phyloP scores from a whole-genome alignment of 495 filamentous ascomycete genomes.

The Annulohypoxylon moriforme region DNA sequence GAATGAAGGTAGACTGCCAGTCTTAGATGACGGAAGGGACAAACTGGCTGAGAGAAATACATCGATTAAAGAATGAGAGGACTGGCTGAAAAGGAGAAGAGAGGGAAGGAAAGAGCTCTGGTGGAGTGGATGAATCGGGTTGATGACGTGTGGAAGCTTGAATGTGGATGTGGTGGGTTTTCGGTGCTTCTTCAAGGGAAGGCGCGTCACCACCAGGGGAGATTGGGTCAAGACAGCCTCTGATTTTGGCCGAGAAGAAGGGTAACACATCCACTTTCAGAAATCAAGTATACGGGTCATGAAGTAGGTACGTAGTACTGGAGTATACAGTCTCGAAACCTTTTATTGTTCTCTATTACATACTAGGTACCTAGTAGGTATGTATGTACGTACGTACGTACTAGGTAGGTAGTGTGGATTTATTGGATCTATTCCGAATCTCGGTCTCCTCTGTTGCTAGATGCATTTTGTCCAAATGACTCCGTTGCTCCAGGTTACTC shows the following conservation, averaged over 20 bases:
- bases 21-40: conserved; percentile 6
- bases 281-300: conserved; percentile 40
- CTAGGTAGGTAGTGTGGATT: too few species aligned
- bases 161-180: conserved; percentile 1
- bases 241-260: conserved; percentile 38
- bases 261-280: conserved; percentile 39
- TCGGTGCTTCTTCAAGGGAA: conserved; percentile 32
- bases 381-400: too few species aligned
- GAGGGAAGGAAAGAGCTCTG: neutral
- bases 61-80: conserved; percentile 28
- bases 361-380: too few species aligned
- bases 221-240: conserved; percentile 44
- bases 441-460: conserved; percentile 2
- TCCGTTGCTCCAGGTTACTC: neutral
- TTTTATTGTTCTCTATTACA: neutral
- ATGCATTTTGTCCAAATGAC: conserved; percentile 21
- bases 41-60: conserved; percentile 16
- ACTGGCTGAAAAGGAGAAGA: conserved; percentile 10
- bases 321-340: neutral
- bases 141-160: neutral
- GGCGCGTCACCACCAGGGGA: conserved; percentile 32
- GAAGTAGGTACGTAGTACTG: conserved; percentile 34
- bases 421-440: neutral
- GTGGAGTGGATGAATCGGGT: too few species aligned
- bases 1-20: neutral